Evolutionary conservation across 306 rosid genomes (phyloP), one percentile per base, ranked within the genome.

Genomic region (Acacia melanoxylon): DNA sequence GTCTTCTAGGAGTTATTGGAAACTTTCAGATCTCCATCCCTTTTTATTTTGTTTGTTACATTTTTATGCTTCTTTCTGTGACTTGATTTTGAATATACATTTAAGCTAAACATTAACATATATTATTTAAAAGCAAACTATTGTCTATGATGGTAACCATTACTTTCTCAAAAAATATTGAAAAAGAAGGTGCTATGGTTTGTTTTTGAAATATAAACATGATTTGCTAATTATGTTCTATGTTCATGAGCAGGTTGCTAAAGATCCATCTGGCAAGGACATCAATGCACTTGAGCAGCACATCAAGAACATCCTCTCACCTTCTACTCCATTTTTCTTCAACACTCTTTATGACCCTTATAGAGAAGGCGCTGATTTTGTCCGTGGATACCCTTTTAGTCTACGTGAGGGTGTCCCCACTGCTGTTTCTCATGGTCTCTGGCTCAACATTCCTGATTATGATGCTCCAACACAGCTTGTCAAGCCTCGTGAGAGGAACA

Each of bases 381-480:
- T 94, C 35, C 94, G 97, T 19, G 98, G 98, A 82, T 94, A 92
- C 78, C 97, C 98, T 46, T 94, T 94, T 54, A 94, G 98, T 67
- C 97, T 94, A 11, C 95, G 92, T 5, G 91, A 86, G 84, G 97
- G 98, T 70, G 92, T 31, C 22, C 84, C 88, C 1, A 94, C 97
- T 45, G 97, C 97, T 11, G 94, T 86, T 67, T 93, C 98, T 82
- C 97, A 91, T 56, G 98, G 98, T 66, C 95, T 94, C 69, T 94
- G 97, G 98, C 95, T 94, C 86, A 94, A 94, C 88, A 92, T 92
- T 17, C 97, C 97, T 9, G 98, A 91, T 68, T 94, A 94, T 49
- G 98, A 91, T 84, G 97, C 98, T 42, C 98, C 98, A 10, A 94
- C 98, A 11, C 95, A 94, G 84, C 98, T 92, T 78, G 97, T 92